phyloP scores from a whole-genome alignment of 371 early-diverging fungal species.

The Mortierella sp. region DNA sequence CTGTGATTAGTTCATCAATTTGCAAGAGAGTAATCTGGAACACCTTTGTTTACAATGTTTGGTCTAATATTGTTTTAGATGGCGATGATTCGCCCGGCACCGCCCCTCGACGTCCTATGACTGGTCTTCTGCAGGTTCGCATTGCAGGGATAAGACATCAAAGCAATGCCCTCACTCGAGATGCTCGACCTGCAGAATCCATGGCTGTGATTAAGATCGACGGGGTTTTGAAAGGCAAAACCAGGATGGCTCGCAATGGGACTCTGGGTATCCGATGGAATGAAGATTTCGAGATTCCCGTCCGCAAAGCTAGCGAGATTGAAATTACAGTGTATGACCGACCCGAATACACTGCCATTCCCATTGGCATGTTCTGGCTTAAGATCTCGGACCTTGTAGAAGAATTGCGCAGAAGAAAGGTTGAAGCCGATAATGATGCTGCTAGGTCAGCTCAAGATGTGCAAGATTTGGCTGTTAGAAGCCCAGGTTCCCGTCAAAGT shows the following conservation, averaged over 20 bases:
- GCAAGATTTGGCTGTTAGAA: slow-evolving; percentile 43
- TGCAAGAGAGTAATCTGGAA: neutral
- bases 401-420: slow-evolving; percentile 73
- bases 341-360: slow-evolving; percentile 66
- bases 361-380: slow-evolving; percentile 85
- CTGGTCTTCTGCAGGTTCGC: slow-evolving; percentile 76
- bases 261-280: slow-evolving; percentile 72
- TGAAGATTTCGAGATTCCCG: slow-evolving; percentile 83
- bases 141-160: slow-evolving; percentile 73
- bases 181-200: slow-evolving; percentile 68
- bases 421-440: slow-evolving; percentile 68
- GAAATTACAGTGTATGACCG: slow-evolving; percentile 86
- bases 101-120: slow-evolving; percentile 75
- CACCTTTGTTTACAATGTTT: neutral
- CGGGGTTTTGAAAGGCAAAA: slow-evolving; percentile 75
- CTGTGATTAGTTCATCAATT: neutral
- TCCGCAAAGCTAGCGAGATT: slow-evolving; percentile 88
- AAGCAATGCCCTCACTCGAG: slow-evolving; percentile 73
- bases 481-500: slow-evolving; percentile 20
- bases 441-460: slow-evolving; percentile 61
- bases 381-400: slow-evolving; percentile 82
- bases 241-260: slow-evolving; percentile 49
- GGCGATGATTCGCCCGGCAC: slow-evolving; percentile 42
- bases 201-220: slow-evolving; percentile 85
- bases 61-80: slow-evolving; percentile 9